phyloP scores from a whole-genome alignment of 75 land plant genomes.

The Isoetes taiwanensis region DNA sequence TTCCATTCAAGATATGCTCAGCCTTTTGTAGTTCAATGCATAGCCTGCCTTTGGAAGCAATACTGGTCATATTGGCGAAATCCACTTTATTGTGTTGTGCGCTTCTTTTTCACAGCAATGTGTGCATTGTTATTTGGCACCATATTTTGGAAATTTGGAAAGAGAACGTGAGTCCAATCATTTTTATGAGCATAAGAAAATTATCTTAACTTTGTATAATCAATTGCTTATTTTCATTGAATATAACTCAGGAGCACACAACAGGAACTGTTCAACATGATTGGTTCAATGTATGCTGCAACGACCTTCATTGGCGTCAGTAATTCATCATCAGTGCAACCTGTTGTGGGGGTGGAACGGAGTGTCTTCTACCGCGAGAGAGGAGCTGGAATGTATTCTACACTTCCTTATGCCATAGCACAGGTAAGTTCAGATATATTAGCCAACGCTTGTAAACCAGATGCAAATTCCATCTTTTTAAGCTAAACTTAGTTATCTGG shows the following conservation, averaged over 20 bases:
- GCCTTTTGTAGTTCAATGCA: slow-evolving; percentile 35
- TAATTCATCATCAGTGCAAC: slow-evolving; percentile 45
- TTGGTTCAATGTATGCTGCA: slow-evolving; percentile 56
- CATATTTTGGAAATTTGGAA: background rate
- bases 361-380: slow-evolving; percentile 71
- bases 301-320: slow-evolving; percentile 47
- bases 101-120: background rate
- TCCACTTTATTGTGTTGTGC: slow-evolving; percentile 4
- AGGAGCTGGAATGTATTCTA: slow-evolving; percentile 81
- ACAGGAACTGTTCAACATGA: slow-evolving; percentile 35
- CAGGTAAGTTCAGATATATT: slow-evolving; percentile 30
- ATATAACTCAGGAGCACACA: slow-evolving; percentile 29
- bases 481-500: background rate
- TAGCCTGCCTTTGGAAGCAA: slow-evolving; percentile 82
- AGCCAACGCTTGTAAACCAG: background rate
- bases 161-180: background rate
- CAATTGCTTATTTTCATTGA: background rate
- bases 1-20: slow-evolving; percentile 15
- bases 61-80: slow-evolving; percentile 78
- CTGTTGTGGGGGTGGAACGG: slow-evolving; percentile 56
- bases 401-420: slow-evolving; percentile 58
- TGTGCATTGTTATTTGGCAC: background rate
- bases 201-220: background rate
- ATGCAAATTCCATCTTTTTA: slow-evolving; percentile 1
- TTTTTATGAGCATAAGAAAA: background rate